These are phyloP conservation scores for Linnemannia hyalina DNA, from an alignment of 192 early-diverging fungal species.

Conservation along the genomic window DNA sequence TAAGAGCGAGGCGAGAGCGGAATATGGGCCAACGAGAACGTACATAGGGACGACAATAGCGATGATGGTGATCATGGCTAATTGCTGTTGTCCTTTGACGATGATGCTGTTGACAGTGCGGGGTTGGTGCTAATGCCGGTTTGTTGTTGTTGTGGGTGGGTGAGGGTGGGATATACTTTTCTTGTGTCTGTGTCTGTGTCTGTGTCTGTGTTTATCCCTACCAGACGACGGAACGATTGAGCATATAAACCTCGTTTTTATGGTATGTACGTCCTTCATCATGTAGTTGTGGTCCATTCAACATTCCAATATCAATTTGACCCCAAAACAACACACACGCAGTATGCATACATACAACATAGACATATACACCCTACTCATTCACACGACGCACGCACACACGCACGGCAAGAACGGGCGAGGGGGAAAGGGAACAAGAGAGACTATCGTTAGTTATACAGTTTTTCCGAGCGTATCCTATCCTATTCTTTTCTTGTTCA, in stretches of 20 bases:
- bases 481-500: too few species aligned
- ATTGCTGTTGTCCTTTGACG: background rate
- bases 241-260: background rate
- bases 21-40: constrained; percentile 2
- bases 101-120: background rate
- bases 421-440: constrained; percentile 1
- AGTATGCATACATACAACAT: background rate
- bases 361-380: background rate
- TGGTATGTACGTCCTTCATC: background rate
- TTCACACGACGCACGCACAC: background rate
- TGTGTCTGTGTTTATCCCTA: constrained; percentile 9
- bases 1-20: constrained; percentile 2
- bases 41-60: background rate
- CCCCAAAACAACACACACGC: constrained; percentile 11
- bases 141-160: background rate
- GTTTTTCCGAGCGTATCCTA: too few species aligned
- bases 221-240: constrained; percentile 6
- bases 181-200: background rate
- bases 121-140: background rate
- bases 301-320: constrained; percentile 51
- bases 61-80: background rate
- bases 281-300: background rate
- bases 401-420: background rate
- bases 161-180: background rate
- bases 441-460: too few species aligned